These are phyloP conservation scores for Nothophytophthora sp. DNA, from an alignment of 352 stramenopile species.

Conservation along the genomic window DNA sequence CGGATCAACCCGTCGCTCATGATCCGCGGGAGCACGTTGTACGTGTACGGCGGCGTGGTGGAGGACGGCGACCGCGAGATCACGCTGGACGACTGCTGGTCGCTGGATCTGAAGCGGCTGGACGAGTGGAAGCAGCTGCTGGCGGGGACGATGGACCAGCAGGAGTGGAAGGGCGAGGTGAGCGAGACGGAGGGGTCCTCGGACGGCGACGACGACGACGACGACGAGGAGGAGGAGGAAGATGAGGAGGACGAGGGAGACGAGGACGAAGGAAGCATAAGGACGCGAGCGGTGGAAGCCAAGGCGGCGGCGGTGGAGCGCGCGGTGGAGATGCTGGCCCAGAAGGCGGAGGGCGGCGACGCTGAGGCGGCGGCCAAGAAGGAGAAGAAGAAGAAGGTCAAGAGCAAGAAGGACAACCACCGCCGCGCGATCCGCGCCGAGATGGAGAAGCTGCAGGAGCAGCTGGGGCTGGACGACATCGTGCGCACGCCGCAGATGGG, in stretches of 20 bases:
- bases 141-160: slow-evolving; percentile 91
- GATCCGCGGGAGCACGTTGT: slow-evolving; percentile 90
- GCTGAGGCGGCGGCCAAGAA: slow-evolving; percentile 23
- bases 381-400: slow-evolving; percentile 59
- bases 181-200: slow-evolving; percentile 87
- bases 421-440: slow-evolving; percentile 69
- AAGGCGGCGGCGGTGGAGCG: slow-evolving; percentile 54
- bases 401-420: slow-evolving; percentile 66
- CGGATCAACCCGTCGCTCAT: slow-evolving; percentile 89
- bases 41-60: slow-evolving; percentile 94
- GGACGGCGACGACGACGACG: slow-evolving; percentile 76
- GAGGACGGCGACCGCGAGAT: slow-evolving; percentile 95
- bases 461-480: slow-evolving; percentile 68
- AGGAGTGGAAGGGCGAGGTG: slow-evolving; percentile 91
- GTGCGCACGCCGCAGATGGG: slow-evolving; percentile 78
- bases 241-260: slow-evolving; percentile 51
- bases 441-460: slow-evolving; percentile 85
- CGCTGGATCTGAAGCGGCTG: slow-evolving; percentile 92
- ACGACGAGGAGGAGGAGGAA: slow-evolving; percentile 55
- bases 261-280: slow-evolving; percentile 22
- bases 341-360: slow-evolving; percentile 35
- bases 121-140: slow-evolving; percentile 94
- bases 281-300: slow-evolving; percentile 17
- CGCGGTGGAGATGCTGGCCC: slow-evolving; percentile 60
- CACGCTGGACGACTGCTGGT: slow-evolving; percentile 96